Conservation (phyloP, 1,284 basidiomycete species). For the Ceratobasidium sp. region DNA sequence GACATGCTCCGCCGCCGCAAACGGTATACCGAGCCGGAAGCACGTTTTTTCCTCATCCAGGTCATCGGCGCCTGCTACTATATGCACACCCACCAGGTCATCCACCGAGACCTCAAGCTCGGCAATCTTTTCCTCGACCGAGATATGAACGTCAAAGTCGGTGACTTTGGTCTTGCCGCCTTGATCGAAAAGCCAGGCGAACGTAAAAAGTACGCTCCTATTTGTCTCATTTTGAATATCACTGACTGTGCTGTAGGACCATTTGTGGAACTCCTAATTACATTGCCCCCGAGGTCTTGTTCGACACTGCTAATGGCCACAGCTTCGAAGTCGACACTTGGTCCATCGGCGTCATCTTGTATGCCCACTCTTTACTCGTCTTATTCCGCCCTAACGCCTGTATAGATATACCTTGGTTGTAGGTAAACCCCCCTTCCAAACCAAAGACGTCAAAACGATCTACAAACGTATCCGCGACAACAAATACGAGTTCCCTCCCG, state of each 20-base stretch:
- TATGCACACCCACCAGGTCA: slow-evolving; percentile 96
- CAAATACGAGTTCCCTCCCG: slow-evolving; percentile 90
- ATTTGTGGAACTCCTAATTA: slow-evolving; percentile 99
- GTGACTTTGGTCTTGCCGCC: slow-evolving; percentile 97
- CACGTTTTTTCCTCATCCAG: slow-evolving; percentile 92
- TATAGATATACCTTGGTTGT: slow-evolving; percentile 86
- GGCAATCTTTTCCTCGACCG: slow-evolving; percentile 95
- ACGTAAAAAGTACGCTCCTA: slow-evolving; percentile 78
- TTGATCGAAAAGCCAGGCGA: slow-evolving; percentile 96
- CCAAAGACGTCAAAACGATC: slow-evolving; percentile 94
- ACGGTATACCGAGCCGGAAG: slow-evolving; percentile 91
- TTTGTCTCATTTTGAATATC: neutral
- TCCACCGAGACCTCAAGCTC: slow-evolving; percentile 95
- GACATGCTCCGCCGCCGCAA: slow-evolving; percentile 90
- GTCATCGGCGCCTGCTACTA: slow-evolving; percentile 95
- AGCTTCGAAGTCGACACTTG: slow-evolving; percentile 99
- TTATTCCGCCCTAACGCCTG: neutral
- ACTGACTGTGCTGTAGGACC: slow-evolving; percentile 61
- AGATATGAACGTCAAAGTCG: slow-evolving; percentile 95
- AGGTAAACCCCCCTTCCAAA: slow-evolving; percentile 97
- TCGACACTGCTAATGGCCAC: slow-evolving; percentile 95
- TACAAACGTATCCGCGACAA: slow-evolving; percentile 95
- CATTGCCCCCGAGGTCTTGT: slow-evolving; percentile 97
- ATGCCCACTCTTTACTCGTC: slow-evolving; percentile 45
- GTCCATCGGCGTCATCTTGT: slow-evolving; percentile 95